Conservation (phyloP, 2,329 filamentous ascomycete genomes). For the Curvularia sp. region DNA sequence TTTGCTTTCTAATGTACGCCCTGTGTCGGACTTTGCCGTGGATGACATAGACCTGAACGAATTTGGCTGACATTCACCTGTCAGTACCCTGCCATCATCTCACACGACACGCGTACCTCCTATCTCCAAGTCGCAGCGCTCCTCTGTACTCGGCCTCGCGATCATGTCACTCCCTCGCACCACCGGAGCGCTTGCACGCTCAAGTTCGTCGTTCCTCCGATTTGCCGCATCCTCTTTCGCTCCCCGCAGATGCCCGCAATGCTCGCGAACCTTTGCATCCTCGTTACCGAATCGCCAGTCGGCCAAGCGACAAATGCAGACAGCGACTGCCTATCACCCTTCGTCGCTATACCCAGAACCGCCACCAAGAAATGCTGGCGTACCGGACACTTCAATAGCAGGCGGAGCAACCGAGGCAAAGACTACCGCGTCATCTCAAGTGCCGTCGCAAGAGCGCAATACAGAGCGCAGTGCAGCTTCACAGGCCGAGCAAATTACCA, state of each 20-base stretch:
- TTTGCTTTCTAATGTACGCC: constrained; percentile 28
- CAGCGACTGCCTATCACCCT: constrained; percentile 69
- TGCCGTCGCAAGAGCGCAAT: constrained; percentile 33
- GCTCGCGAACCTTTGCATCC: constrained; percentile 56
- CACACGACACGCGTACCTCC: constrained; percentile 11
- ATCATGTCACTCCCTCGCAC: constrained; percentile 45
- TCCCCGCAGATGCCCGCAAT: constrained; percentile 52
- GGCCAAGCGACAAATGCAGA: constrained; percentile 61
- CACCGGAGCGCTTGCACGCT: constrained; percentile 33
- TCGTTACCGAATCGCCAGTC: constrained; percentile 46
- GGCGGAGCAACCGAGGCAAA: constrained; percentile 57
- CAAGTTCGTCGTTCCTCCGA: constrained; percentile 31
- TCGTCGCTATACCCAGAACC: constrained; percentile 63
- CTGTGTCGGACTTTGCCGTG: constrained; percentile 25
- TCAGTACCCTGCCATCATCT: constrained; percentile 16
- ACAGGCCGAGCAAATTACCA: constrained; percentile 44
- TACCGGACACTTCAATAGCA: constrained; percentile 68
- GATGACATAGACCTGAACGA: constrained; percentile 37
- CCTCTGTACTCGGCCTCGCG: constrained; percentile 9
- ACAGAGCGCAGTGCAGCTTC: constrained; percentile 24
- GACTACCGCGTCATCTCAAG: constrained; percentile 56
- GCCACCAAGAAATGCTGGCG: constrained; percentile 64
- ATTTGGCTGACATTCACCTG: constrained; percentile 30
- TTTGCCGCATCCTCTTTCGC: constrained; percentile 36
- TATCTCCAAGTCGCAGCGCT: constrained; percentile 9